Conservation (phyloP, 805 yeast species). For the Lipomyces spencermartinsiae region DNA sequence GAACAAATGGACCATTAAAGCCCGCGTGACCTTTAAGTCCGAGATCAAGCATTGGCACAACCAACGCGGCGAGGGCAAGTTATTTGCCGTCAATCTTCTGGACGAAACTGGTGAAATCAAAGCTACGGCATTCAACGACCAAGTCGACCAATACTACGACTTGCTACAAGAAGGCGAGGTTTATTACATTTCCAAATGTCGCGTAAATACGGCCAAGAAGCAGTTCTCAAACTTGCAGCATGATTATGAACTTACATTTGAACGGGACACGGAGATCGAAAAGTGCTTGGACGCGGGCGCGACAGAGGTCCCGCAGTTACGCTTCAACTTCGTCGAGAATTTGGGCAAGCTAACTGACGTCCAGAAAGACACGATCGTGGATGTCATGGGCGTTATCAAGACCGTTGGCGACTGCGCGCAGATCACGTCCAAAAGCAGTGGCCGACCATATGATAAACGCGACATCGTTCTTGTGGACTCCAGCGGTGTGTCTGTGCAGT, state of each 20-base stretch:
- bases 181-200: constrained; percentile 80
- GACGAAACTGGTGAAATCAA: constrained; percentile 96
- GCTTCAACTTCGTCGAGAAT: constrained; percentile 71
- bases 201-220: constrained; percentile 82
- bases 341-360: constrained; percentile 68
- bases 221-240: constrained; percentile 83
- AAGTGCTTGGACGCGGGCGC: constrained; percentile 64
- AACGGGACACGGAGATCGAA: constrained; percentile 75
- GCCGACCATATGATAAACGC: constrained; percentile 90
- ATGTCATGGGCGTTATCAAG: constrained; percentile 85
- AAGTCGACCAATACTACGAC: constrained; percentile 79
- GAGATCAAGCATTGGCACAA: constrained; percentile 89
- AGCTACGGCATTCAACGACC: constrained; percentile 91
- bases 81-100: constrained; percentile 83
- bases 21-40: constrained; percentile 85
- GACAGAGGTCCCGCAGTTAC: constrained; percentile 74
- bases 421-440: constrained; percentile 84
- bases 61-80: constrained; percentile 84
- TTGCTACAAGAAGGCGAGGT: constrained; percentile 86
- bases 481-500: constrained; percentile 71
- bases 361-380: constrained; percentile 76
- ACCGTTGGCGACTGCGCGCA: constrained; percentile 76
- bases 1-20: constrained; percentile 89
- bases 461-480: constrained; percentile 87
- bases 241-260: constrained; percentile 85